A percentile compares a stretch with the other conserved stretches of the same genome.
These are phyloP conservation scores for Nannizzia gypsea DNA, from an alignment of 2,329 filamentous ascomycete genomes.

Conservation along the genomic window DNA sequence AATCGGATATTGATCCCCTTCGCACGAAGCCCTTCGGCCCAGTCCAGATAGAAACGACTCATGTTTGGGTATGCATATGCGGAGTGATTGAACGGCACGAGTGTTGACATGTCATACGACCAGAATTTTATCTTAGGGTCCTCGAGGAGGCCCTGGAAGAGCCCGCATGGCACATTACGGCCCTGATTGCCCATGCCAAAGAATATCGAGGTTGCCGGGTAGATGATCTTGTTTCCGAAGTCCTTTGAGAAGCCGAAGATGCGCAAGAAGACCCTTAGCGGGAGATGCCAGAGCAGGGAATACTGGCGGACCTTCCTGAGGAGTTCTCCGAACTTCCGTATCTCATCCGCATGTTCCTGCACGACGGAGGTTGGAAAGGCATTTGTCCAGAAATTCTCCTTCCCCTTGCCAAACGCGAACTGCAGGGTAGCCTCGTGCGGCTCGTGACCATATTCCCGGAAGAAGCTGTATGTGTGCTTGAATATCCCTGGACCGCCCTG, in stretches of 20 bases:
- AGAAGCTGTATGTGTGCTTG: slow-evolving; percentile 52
- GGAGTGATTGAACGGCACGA: slow-evolving; percentile 43
- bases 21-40: slow-evolving; percentile 40
- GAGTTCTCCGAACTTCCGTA: slow-evolving; percentile 43
- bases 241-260: slow-evolving; percentile 58
- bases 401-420: slow-evolving; percentile 48
- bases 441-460: slow-evolving; percentile 44
- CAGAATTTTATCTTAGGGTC: slow-evolving; percentile 50
- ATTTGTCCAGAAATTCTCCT: slow-evolving; percentile 49
- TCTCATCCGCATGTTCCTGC: slow-evolving; percentile 44
- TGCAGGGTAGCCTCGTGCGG: slow-evolving; percentile 48
- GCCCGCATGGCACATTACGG: slow-evolving; percentile 56
- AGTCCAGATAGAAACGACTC: slow-evolving; percentile 45
- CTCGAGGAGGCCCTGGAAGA: slow-evolving; percentile 50
- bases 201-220: slow-evolving; percentile 62
- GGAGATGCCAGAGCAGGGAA: slow-evolving; percentile 45
- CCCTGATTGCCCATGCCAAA: slow-evolving; percentile 65
- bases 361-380: slow-evolving; percentile 47
- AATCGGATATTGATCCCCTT: slow-evolving; percentile 47
- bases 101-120: slow-evolving; percentile 45
- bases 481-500: slow-evolving; percentile 51
- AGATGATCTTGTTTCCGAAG: slow-evolving; percentile 58
- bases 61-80: slow-evolving; percentile 53
- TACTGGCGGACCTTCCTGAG: slow-evolving; percentile 45
- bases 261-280: slow-evolving; percentile 52